A percentile compares a stretch with the other conserved stretches of the same genome.
Conservation (phyloP, 1,284 basidiomycete genomes). For the Trichosporon coremiiforme region DNA sequence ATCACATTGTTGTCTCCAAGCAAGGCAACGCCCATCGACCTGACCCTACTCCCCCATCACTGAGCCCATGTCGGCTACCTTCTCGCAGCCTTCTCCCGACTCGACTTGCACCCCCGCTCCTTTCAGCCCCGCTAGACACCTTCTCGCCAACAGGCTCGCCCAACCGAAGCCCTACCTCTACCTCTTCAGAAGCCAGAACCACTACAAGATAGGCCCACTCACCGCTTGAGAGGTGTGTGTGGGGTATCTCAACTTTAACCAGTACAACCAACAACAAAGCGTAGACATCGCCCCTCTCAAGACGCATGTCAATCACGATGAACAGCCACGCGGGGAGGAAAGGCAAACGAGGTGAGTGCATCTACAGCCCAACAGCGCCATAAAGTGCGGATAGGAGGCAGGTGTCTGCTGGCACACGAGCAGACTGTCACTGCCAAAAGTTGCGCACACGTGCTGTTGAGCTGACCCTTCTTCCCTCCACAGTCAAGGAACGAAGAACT, state of each 20-base stretch:
- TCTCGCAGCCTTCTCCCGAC: constrained; percentile 14
- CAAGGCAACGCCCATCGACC: constrained; percentile 14
- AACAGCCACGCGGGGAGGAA: constrained; percentile 32
- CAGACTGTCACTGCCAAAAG: constrained; percentile 6
- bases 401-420: constrained; percentile 15
- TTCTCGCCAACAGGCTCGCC: constrained; percentile 28
- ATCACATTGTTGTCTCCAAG: constrained; percentile 14
- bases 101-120: constrained; percentile 23
- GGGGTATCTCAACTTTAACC: neutral
- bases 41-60: constrained; percentile 1
- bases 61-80: constrained; percentile 17
- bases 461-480: constrained; percentile 6
- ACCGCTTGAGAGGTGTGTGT: constrained; percentile 20
- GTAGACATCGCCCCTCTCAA: constrained; percentile 11
- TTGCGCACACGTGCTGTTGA: constrained; percentile 11
- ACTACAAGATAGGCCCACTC: constrained; percentile 32
- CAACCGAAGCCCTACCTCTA: constrained; percentile 27
- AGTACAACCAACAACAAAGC: neutral
- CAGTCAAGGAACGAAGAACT: constrained; percentile 22
- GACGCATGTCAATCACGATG: constrained; percentile 33
- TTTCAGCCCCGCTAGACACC: constrained; percentile 21
- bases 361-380: constrained; percentile 9
- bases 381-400: constrained; percentile 15
- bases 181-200: constrained; percentile 30
- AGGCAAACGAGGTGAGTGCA: constrained; percentile 35